Evolutionary conservation across 148 eudicot genomes (phyloP), one percentile per base, ranked within the genome.

Genomic region (Hydrangea macrophylla): DNA sequence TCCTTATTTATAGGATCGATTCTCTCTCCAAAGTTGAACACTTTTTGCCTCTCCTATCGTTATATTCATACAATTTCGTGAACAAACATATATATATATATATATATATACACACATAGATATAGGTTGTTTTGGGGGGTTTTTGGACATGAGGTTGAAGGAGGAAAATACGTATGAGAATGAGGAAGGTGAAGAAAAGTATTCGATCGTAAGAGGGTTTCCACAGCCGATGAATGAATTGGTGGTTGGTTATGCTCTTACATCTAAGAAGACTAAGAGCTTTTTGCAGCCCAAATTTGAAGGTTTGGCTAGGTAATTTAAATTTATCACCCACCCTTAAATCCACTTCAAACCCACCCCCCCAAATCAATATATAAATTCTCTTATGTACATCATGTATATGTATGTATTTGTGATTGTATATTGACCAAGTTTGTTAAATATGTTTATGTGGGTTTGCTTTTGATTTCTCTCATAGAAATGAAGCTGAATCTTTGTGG

Each of bases 211-310:
- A 55, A 76, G 72, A 24, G 77, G 79, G 71, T 81, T 74, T 71
- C 76, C 74, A 3, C 63, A 56, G 40, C 76, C 78, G 13, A 25
- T 64, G 78, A 86, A 80, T 60, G 61, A 48, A 0, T 76, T 92
- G 0, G 92, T 92, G 15, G 98, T 92, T 8, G 98, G 94, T 5
- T 92, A 88, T 59, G 98, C 96, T 72, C 98, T 92, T 64, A 92
- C 98, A 8, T 83, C 90, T 7, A 92, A 92, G 83, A 92, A 92
- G 73, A 84, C 76, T 23, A 88, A 81, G 74, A 93, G 98, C 80
- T 93, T 93, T 71, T 77, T 93, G 73, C 88, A 93, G 77, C 98
- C 98, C 62, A 90, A 90, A 67, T 69, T 93, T 68, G 80, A 83
- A 70, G 73, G 82, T 58, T 76, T 93, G 25, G 98, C 98, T 72